phyloP scores from a whole-genome alignment of 768 basidiomycete genomes.

The Mycena amicta region DNA sequence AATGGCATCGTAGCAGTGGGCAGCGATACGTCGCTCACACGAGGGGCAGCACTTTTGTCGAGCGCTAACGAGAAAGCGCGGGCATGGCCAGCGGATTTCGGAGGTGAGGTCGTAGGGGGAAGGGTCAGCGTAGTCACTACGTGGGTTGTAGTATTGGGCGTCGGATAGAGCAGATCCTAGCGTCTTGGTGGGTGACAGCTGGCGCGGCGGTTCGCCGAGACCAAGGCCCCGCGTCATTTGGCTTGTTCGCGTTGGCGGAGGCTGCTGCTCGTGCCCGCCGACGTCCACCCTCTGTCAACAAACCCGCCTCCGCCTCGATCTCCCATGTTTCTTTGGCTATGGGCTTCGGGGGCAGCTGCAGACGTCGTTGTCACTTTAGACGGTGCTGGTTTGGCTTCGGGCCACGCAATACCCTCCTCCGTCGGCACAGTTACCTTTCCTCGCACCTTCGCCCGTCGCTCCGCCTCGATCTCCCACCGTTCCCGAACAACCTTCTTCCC shows the following conservation, averaged over 20 bases:
- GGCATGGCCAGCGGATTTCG: slow-evolving; percentile 52
- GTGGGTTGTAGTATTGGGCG: slow-evolving; percentile 61
- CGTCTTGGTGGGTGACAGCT: slow-evolving; percentile 27
- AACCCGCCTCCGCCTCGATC: slow-evolving; percentile 73
- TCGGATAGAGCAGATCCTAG: slow-evolving; percentile 45
- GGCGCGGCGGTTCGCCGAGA: slow-evolving; percentile 24
- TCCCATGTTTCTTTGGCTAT: slow-evolving; percentile 76
- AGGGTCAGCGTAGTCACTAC: slow-evolving; percentile 63
- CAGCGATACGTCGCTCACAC: slow-evolving; percentile 47
- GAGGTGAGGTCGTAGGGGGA: slow-evolving; percentile 59
- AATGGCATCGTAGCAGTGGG: slow-evolving; percentile 73
- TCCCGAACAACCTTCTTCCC: slow-evolving; percentile 76
- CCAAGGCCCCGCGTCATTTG: slow-evolving; percentile 25
- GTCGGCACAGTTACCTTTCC: slow-evolving; percentile 28
- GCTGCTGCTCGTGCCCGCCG: slow-evolving; percentile 63
- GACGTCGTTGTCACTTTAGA: slow-evolving; percentile 3
- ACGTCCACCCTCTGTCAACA: slow-evolving; percentile 74
- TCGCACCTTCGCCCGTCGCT: slow-evolving; percentile 50
- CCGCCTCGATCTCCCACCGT: slow-evolving; percentile 78
- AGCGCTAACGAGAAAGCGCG: slow-evolving; percentile 62
- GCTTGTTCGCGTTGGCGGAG: slow-evolving; percentile 32
- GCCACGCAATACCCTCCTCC: slow-evolving; percentile 34
- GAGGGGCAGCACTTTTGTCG: slow-evolving; percentile 19
- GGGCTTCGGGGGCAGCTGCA: slow-evolving; percentile 30
- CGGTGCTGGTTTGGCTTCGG: slow-evolving; percentile 18